Evolutionary conservation across 2,329 filamentous ascomycete genomes (phyloP).

Genomic region (Thielaviopsis populi): DNA sequence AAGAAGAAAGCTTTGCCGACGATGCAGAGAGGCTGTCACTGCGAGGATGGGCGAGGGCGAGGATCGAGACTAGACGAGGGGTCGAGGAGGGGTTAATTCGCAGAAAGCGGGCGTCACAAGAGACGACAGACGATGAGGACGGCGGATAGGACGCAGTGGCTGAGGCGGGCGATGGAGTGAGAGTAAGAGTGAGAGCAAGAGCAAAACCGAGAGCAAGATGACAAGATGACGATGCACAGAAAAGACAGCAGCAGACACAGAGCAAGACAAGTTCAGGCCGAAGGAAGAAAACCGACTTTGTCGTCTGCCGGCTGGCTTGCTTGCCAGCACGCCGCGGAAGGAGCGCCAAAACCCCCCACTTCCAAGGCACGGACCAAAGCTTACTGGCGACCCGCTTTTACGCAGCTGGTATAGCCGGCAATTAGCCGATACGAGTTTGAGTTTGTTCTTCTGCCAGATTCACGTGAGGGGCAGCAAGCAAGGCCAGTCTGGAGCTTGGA

Average conservation of each 20-base stretch:
- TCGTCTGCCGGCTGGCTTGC: slow-evolving; percentile 1
- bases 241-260: not conserved
- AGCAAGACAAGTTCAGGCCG: not conserved
- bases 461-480: slow-evolving; percentile 14
- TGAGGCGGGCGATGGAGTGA: not conserved
- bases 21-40: not conserved
- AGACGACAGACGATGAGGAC: not conserved
- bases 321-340: slow-evolving; percentile 2
- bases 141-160: not conserved
- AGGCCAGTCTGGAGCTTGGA: not conserved
- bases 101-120: not conserved
- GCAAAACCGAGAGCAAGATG: too few relatives aligned
- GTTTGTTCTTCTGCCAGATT: not conserved
- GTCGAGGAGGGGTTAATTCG: not conserved
- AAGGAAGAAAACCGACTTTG: not conserved
- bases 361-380: slow-evolving; percentile 11
- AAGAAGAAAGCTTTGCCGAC: not conserved
- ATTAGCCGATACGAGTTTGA: not conserved
- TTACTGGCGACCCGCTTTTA: slow-evolving; percentile 11
- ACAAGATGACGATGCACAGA: not conserved
- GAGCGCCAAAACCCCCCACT: slow-evolving; percentile 1
- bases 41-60: not conserved
- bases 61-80: too few relatives aligned
- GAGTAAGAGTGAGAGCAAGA: too few relatives aligned
- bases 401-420: not conserved